Percentiles rank a stretch among this genome's conserved stretches.
Evolutionary conservation across 495 filamentous ascomycete species (phyloP).

Genomic region (Podospora conica): DNA sequence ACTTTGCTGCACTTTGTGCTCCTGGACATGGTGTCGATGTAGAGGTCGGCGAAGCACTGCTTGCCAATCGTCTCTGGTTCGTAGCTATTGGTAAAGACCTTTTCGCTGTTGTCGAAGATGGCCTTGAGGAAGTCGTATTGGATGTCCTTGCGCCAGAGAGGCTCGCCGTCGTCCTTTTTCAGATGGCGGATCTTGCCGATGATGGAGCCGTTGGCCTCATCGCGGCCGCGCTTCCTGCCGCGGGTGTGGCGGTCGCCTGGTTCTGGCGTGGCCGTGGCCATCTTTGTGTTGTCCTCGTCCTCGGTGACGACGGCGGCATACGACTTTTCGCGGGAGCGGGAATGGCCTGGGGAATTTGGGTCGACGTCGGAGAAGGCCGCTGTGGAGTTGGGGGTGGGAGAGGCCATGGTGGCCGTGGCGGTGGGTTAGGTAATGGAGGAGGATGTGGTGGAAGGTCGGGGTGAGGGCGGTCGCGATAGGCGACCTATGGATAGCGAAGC

Average conservation of each 20-base stretch:
- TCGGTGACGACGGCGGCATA: slow-evolving; percentile 30
- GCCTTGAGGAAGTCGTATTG: slow-evolving; percentile 90
- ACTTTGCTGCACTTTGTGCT: slow-evolving; percentile 99
- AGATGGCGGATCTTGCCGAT: slow-evolving; percentile 90
- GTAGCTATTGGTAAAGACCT: slow-evolving; percentile 84
- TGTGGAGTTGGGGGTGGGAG: slow-evolving; percentile 27
- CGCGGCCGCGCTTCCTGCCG: slow-evolving; percentile 30
- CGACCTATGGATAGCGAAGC: too few species aligned
- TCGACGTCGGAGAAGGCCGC: slow-evolving; percentile 26
- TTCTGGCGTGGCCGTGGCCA: slow-evolving; percentile 28
- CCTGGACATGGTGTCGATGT: slow-evolving; percentile 96
- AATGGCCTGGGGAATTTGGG: slow-evolving; percentile 26
- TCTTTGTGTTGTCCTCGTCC: slow-evolving; percentile 31
- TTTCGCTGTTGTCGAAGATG: slow-evolving; percentile 79
- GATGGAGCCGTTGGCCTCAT: slow-evolving; percentile 39
- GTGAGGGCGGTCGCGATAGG: neutral
- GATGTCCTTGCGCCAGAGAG: slow-evolving; percentile 94
- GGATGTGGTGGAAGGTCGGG: neutral
- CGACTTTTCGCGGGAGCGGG: slow-evolving; percentile 23
- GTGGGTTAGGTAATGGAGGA: neutral
- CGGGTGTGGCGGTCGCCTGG: slow-evolving; percentile 26
- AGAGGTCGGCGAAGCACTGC: slow-evolving; percentile 89
- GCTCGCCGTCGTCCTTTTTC: slow-evolving; percentile 96
- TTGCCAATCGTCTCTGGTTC: slow-evolving; percentile 61
- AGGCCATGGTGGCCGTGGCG: slow-evolving; percentile 25